Evolutionary conservation across 2,329 filamentous ascomycete species (phyloP), one percentile per base, ranked within the genome.

Genomic region (Paraphoma sp.): DNA sequence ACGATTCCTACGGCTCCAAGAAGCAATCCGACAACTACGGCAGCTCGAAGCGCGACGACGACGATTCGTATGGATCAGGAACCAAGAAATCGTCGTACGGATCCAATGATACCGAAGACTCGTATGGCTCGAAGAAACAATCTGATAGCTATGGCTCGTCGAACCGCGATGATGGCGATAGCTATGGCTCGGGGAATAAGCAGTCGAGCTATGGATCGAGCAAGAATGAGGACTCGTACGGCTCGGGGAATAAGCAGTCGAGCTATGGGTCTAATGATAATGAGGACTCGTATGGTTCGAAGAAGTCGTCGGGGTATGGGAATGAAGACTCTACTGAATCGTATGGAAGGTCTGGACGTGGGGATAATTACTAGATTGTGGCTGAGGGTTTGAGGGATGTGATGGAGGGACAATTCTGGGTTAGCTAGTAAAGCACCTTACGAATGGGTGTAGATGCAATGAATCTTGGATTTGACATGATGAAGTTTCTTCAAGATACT

Each of bases 221-320:
- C 41, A 41, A 36, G 5, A 17, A 51, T 16, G 41, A 44, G 10
- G 29, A 51, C 10, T 42, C 29, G 11, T 47, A 47, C n/a, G n/a
- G 12, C 45, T 33, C 40, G 30, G 51, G 36, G 28, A 57, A 53
- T 17, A 54, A 54, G 44, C 38, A 16, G 3, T 42, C 43, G 4
- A 42, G 44, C 28, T 51, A 54, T 40, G 52, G 48, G 6, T 11
- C 10, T 7, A 54, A 54, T 40, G 45, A 52, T 41, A 53, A 55
- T 29, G 45, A 60, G 9, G 54, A 56, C 36, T 49, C 48, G 7
- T 54, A 45, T 30, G 43, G 43, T 10, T 29, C 30, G 18, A 57
- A 58, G 16, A 57, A 59, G 38, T 43, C 42, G 33, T 51, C 45
- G 9, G 51, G 61, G 38, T 64, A 59, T 41, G 59, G 56, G 18